Percentiles rank a stretch among this genome's conserved stretches.
Conservation (phyloP, 805 yeast genomes). For the Peterozyma xylosa region DNA sequence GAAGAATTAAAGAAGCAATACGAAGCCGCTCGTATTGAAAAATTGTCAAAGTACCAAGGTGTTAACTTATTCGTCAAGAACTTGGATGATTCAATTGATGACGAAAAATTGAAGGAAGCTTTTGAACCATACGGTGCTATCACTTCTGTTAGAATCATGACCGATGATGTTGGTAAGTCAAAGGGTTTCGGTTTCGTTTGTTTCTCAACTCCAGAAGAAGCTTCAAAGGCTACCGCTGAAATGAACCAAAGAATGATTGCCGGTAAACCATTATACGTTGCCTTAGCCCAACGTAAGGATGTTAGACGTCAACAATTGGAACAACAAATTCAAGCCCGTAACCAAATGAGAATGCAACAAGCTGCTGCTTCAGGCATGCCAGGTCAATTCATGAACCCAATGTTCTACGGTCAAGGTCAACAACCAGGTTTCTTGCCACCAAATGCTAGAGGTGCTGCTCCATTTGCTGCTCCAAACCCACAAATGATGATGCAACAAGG, state of each 20-base stretch:
- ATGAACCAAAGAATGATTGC: conserved; percentile 95
- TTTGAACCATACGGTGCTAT: conserved; percentile 90
- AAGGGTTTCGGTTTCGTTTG: conserved; percentile 99
- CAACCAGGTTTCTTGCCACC: conserved; percentile 76
- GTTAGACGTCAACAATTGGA: conserved; percentile 94
- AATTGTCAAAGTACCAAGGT: conserved; percentile 91
- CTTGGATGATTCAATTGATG: conserved; percentile 89
- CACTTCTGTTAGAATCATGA: conserved; percentile 95
- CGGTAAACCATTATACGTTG: conserved; percentile 96
- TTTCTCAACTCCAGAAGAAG: conserved; percentile 97
- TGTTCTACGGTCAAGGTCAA: conserved; percentile 68
- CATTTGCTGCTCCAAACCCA: conserved; percentile 69
- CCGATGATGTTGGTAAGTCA: conserved; percentile 88
- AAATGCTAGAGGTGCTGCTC: conserved; percentile 68
- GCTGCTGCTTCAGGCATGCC: conserved; percentile 85
- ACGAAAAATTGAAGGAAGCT: conserved; percentile 86
- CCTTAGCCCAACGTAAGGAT: conserved; percentile 97
- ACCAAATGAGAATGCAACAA: conserved; percentile 97
- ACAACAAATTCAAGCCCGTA: conserved; percentile 97
- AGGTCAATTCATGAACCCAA: conserved; percentile 81
- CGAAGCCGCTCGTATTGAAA: conserved; percentile 88
- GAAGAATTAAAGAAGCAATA: conserved; percentile 93
- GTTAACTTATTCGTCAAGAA: conserved; percentile 95
- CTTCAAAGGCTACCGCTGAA: conserved; percentile 95
- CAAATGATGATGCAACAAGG: conserved; percentile 65